Base-by-base conservation (phyloP, 208 protist genomes). In the Trypanosoma congolense region DNA sequence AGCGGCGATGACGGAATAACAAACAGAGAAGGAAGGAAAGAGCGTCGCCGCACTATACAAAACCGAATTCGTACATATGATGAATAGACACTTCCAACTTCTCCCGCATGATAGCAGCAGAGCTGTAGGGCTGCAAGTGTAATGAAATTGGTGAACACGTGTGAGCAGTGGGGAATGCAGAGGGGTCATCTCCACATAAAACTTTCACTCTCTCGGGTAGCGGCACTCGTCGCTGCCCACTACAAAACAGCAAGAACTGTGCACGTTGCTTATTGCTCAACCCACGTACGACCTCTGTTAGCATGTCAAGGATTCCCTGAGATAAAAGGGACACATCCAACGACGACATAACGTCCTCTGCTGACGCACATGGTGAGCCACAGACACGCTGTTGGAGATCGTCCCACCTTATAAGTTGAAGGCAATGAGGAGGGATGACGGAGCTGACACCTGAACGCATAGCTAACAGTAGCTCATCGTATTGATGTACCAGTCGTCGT, bases 81-180 rank as follows among this genome's bases (percentile, higher is more conserved):
- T 63, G 76, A 9, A 95, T 48, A 49, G 75, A 92, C 22, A 80
- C 42, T 30, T 76, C 60, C 19, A 95, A 60, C 36, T 83, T 85
- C 38, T 73, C 54, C 3, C 68, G 75, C 50, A 92, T 44, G 44
- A 83, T 62, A 16, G 54, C 66, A 16, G 58, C 66, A 0, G 61
- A 72, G 2, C 52, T n/a, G 61, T 85, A 95, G 18, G 83, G 83
- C 57, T 92, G 88, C 49, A 95, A 70, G 9, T 71, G 71, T 24
- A 95, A 57, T 6, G 88, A 92, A 36, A 92, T 92, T 16, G 88
- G 88, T 19, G 77, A 89, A 70, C 88, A 95, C 9, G 88, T 95
- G 74, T 95, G 88, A 18, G 88, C 79, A 2, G 88, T 92, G 14
- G 88, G 88, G 29, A 92, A 56, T 21, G 71, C 71, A 3, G 59